Evolutionary conservation across 2,329 filamentous ascomycete species (phyloP).

Genomic region (Pseudofabraea citricarpa): DNA sequence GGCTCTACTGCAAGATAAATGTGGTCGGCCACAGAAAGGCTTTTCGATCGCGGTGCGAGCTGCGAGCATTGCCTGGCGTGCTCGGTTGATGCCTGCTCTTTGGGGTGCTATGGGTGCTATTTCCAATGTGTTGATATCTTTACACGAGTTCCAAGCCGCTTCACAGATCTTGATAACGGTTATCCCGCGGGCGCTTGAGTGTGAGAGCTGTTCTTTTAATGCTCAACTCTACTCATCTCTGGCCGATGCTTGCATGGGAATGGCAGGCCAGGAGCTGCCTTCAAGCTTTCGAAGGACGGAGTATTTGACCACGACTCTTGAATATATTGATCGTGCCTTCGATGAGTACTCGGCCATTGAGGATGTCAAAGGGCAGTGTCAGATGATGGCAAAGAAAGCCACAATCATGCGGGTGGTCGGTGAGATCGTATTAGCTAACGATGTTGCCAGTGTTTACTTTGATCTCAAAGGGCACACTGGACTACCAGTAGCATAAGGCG

Average conservation of each 20-base stretch:
- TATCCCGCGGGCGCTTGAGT: constrained; percentile 60
- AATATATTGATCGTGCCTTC: constrained; percentile 24
- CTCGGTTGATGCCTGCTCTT: constrained; percentile 51
- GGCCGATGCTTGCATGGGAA: constrained; percentile 60
- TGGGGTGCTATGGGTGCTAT: constrained; percentile 57
- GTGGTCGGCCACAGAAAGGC: constrained; percentile 55
- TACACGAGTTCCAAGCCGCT: constrained; percentile 56
- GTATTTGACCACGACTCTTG: constrained; percentile 36
- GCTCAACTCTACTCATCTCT: constrained; percentile 55
- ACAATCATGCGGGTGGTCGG: constrained; percentile 56
- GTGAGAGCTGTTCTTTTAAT: constrained; percentile 49
- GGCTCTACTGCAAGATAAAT: constrained; percentile 53
- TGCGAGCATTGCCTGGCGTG: constrained; percentile 56
- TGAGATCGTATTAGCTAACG: constrained; percentile 49
- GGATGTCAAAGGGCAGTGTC: constrained; percentile 54
- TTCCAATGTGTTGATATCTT: constrained; percentile 49
- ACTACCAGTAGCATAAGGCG: constrained; percentile 9
- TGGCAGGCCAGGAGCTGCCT: constrained; percentile 44
- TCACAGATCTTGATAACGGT: constrained; percentile 52
- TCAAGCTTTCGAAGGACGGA: constrained; percentile 37
- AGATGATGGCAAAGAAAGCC: constrained; percentile 62
- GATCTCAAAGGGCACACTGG: constrained; percentile 38
- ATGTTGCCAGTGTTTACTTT: constrained; percentile 49
- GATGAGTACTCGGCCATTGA: constrained; percentile 51
- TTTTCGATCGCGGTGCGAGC: constrained; percentile 63